Base-by-base conservation (phyloP, 2,329 filamentous ascomycete genomes). In the Hypoxylon sp. region DNA sequence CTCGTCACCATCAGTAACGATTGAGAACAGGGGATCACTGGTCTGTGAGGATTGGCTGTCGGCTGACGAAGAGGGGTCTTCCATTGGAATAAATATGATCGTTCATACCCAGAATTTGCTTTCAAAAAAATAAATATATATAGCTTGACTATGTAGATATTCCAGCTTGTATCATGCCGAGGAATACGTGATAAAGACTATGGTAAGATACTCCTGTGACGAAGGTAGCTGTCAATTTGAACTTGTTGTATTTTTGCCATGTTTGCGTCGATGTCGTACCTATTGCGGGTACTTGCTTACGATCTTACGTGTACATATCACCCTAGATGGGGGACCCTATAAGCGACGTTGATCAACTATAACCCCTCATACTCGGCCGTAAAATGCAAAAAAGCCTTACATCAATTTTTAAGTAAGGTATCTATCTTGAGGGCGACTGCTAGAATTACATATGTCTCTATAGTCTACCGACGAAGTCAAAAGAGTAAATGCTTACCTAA, bases 331-430 rank as follows among this genome's bases (percentile, higher is more conserved):
- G 35, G 13, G 13, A 39, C 14, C 14, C 35, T 37, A 37, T 13
- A 14, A 37, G 35, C 11, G n/a, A 46, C 26, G n/a, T n/a, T 48
- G 5, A 42, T 48, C 44, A 26, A 22, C 9, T 48, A 48, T 26
- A 14, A 46, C 44, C 44, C 44, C 44, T 48, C 46, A 50, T 29
- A 11, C 39, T 22, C 39, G 39, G 39, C 39, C 39, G 39, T 44
- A 22, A 22, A 22, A 44, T 17, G 9, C 5, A 11, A 44, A 44
- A 22, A 44, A 44, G 39, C 39, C 17, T 44, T 17, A 44, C 17
- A 22, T 22, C 39, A 19, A 44, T 17, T 13, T 42, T 42, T 5
- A 3, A 22, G 3, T 31, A 31, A 31, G 29, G 29, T 31, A 6
- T 6, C 29, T 8, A 8, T 1, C 6, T 17, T n/a, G 3, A 44